Base-by-base conservation (phyloP, 148 eudicot species). In the Heliamphora exappendiculata region DNA sequence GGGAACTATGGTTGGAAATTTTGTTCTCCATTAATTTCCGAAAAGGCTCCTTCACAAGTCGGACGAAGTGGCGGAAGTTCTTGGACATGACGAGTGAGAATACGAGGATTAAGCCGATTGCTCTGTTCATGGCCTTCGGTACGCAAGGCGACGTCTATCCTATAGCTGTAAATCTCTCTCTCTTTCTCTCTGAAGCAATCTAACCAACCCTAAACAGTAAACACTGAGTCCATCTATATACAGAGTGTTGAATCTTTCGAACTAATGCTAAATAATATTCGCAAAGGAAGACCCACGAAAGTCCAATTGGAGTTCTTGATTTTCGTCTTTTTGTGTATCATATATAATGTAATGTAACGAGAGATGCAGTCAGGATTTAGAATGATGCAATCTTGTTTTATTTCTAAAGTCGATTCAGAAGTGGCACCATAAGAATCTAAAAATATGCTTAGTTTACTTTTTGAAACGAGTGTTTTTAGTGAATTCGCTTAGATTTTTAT, bases 101-200 rank as follows among this genome's bases (percentile, higher is more conserved):
- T 45, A 70, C 47, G 84, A 85, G 90, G 78, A 85, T 71, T 50
- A 79, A 65, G 64, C 94, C 96, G 5, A 81, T 79, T 29, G 96
- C 98, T 63, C 85, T 75, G n/a, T 91, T 93, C 83, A 93, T 93
- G 98, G 97, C 91, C 73, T 95, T 95, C 72, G 99, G 99, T 78
- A 95, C 99, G 67, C 91, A 93, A 76, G 98, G 98, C 78, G 99
- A 93, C 70, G 89, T 91, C 70, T 81, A 89, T 54, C 99, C 99
- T 22, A 83, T 95, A 26, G 91, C 97, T 62, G 96, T 88, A 89
- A 81, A 81, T 70, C 41, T 65, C 49, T 76, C 75, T 76, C 42
- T 29, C 42, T 59, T 75, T 77, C 44, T 24, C 69, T 74, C 47
- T 67, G 37, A 36, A 41, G 13, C n/a, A 24, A 26, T 24, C 19